Conservation (phyloP, 225 moss, liverwort and hornwort genomes). For the Anthoceros angustus region DNA sequence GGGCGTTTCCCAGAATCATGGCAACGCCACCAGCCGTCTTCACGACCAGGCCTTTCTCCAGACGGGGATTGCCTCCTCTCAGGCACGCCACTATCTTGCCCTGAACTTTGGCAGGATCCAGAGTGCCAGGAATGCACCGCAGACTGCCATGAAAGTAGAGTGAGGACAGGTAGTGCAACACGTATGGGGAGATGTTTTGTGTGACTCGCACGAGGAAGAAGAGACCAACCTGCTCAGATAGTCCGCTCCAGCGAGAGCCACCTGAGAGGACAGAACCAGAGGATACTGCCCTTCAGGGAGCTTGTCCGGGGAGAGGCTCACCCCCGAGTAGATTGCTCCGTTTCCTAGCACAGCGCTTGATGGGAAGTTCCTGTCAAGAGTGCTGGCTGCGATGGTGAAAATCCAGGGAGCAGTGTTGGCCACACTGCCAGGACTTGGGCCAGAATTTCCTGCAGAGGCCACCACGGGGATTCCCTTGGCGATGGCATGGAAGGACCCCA, state of each 20-base stretch:
- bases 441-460: conserved; percentile 53
- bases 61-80: neutral
- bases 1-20: neutral
- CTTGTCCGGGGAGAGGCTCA: neutral
- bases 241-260: neutral
- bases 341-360: conserved; percentile 28
- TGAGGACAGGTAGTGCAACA: too few species aligned
- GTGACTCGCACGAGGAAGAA: neutral
- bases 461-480: conserved; percentile 33
- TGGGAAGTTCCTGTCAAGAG: conserved; percentile 47
- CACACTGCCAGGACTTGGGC: conserved; percentile 39
- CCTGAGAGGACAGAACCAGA: neutral
- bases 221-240: neutral
- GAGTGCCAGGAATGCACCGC: neutral
- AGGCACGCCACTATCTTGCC: neutral
- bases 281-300: neutral
- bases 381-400: conserved; percentile 49
- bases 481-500: conserved; percentile 52
- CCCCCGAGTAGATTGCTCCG: neutral
- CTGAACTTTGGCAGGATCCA: neutral
- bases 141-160: neutral
- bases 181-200: too few species aligned
- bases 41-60: neutral
- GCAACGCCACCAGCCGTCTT: neutral
- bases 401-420: conserved; percentile 71